Percentiles rank a stretch among this genome's conserved stretches.
Conservation (phyloP, 805 yeast species). For the Maudiozyma barnettii region DNA sequence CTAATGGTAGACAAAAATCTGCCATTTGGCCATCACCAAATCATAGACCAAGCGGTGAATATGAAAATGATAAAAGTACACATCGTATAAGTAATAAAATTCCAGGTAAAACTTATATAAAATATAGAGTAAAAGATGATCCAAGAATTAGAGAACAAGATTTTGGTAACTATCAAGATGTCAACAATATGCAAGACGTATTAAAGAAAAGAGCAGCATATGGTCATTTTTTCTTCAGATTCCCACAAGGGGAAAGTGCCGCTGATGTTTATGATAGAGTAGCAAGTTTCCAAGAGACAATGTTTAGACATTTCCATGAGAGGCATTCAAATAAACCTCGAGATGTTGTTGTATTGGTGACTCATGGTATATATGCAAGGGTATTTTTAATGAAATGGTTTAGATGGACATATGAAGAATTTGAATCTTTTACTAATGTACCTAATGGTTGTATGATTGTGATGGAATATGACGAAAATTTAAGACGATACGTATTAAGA, state of each 20-base stretch:
- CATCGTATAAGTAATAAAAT: constrained; percentile 4
- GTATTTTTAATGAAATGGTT: constrained; percentile 93
- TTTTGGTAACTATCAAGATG: constrained; percentile 85
- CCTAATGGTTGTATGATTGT: constrained; percentile 77
- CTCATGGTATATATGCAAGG: constrained; percentile 91
- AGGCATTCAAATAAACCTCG: constrained; percentile 51
- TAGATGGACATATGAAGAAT: constrained; percentile 84
- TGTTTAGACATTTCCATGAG: constrained; percentile 69
- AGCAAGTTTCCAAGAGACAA: constrained; percentile 80
- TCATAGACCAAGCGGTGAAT: constrained; percentile 20
- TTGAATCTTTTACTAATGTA: constrained; percentile 72
- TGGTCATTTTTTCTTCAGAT: constrained; percentile 82
- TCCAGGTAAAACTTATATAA: constrained; percentile 26
- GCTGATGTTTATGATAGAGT: constrained; percentile 92
- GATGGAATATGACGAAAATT: constrained; percentile 51
- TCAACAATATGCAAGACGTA: constrained; percentile 65
- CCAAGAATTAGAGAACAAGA: constrained; percentile 92
- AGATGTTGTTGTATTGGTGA: constrained; percentile 71
- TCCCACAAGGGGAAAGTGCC: constrained; percentile 91
- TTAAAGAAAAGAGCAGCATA: constrained; percentile 81
- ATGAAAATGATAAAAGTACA: constrained; percentile 17
- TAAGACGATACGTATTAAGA: constrained; percentile 45
- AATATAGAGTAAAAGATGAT: constrained; percentile 64
- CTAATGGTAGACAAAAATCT: constrained; percentile 18
- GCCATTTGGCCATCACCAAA: constrained; percentile 22